A percentile compares a stretch with the other conserved stretches of the same genome.
These are phyloP conservation scores for Globisporangium takayamanum DNA, from an alignment of 352 stramenopile genomes.

Conservation along the genomic window DNA sequence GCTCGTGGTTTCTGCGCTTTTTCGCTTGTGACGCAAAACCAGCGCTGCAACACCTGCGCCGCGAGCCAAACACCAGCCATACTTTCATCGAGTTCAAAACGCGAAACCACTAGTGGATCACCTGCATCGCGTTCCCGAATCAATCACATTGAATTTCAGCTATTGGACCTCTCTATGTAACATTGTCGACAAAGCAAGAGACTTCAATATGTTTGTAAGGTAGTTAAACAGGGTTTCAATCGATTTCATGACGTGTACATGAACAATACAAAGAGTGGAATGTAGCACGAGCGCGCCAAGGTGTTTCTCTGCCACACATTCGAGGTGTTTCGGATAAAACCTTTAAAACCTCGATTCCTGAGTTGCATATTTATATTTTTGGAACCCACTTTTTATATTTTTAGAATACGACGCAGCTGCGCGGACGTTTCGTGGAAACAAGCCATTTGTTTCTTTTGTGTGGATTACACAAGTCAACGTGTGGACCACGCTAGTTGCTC, in stretches of 20 bases:
- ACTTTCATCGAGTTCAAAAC: too few relatives aligned
- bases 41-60: not conserved
- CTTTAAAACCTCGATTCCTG: slow-evolving; percentile 7
- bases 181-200: too few relatives aligned
- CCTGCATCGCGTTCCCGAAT: too few relatives aligned
- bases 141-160: too few relatives aligned
- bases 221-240: too few relatives aligned
- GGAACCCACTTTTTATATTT: not conserved
- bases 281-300: too few relatives aligned
- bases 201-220: too few relatives aligned
- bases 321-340: not conserved
- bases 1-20: slow-evolving; percentile 33
- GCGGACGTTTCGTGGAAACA: slow-evolving; percentile 15
- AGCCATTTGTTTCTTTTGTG: not conserved
- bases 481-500: not conserved
- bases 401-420: slow-evolving; percentile 1
- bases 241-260: too few relatives aligned
- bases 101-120: too few relatives aligned
- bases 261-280: too few relatives aligned
- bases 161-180: too few relatives aligned
- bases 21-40: slow-evolving; percentile 23
- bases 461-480: not conserved
- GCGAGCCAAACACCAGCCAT: not conserved
- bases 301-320: not conserved
- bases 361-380: slow-evolving; percentile 2